Evolutionary conservation across 768 basidiomycete species (phyloP), one percentile per base, ranked within the genome.

Genomic region (Hebeloma cylindrosporum): DNA sequence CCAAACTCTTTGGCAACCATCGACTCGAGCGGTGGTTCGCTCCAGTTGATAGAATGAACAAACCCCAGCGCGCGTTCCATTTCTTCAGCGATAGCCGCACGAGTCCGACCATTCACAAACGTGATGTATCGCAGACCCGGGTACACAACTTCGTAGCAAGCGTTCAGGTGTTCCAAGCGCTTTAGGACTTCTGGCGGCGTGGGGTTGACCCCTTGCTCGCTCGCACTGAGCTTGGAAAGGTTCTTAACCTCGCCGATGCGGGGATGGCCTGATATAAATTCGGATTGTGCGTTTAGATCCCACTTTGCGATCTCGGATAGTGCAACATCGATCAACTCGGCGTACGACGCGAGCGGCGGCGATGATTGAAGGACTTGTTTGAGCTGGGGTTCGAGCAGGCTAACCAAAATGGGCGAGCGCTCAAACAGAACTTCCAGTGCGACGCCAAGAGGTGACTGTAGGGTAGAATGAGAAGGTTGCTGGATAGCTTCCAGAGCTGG

Each of bases 51-150:
- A 79, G 78, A 78, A 60, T 77, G 79, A 37, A 65, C 59, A 50
- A 82, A 59, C 3, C 68, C 73, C 25, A 94, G 67, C 41, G 70
- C 71, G 45, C 71, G 72, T 45, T 93, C 89, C 76, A 96, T 85
- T 68, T 93, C 90, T 53, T 80, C 73, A 28, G 79, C 83, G 53
- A 96, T 83, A 34, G 63, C 74, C 25, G 75, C 75, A 28, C 92
- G 72, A 48, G 78, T 78, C 47, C 93, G 77, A 25, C 90, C 89
- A 57, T 93, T 91, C 29, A 95, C 93, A 58, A 93, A 96, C 4
- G 91, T 93, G 66, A 96, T 89, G 59, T 92, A 95, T 14, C 88
- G 76, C 51, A 96, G 61, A 3, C 85, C 82, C 0, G 85, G 81
- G 57, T 84, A 95, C 41, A 67, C 67, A 21, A 60, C 67, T 60